Conservation (phyloP, 2,329 filamentous ascomycete species). For the Hirsutella thompsonii region DNA sequence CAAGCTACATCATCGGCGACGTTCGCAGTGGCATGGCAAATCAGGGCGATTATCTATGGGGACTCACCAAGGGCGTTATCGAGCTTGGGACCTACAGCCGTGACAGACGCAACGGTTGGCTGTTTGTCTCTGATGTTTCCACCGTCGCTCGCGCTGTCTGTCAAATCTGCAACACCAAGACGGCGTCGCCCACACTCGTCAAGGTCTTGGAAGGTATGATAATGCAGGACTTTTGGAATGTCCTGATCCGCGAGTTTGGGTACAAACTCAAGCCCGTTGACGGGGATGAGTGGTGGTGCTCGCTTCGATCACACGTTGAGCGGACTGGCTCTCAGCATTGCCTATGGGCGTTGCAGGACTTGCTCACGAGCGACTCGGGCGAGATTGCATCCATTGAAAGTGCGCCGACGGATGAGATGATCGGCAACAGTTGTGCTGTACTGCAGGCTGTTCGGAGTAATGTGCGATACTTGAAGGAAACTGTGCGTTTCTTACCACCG, state of each 20-base stretch:
- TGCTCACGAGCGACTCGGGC: neutral
- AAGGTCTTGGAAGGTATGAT: slow-evolving; percentile 1
- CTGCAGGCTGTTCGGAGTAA: neutral
- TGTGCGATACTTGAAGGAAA: neutral
- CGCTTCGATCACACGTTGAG: neutral
- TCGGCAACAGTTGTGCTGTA: neutral
- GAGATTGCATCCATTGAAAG: neutral
- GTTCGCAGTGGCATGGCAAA: slow-evolving; percentile 1
- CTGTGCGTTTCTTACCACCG: neutral
- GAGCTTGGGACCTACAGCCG: slow-evolving; percentile 1
- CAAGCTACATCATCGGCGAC: slow-evolving; percentile 3
- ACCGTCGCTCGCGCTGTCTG: neutral
- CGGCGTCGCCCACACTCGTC: neutral
- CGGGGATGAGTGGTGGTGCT: neutral
- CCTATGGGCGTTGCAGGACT: slow-evolving; percentile 1
- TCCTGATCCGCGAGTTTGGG: neutral
- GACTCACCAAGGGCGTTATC: neutral
- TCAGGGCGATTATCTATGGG: slow-evolving; percentile 1
- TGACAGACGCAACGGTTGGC: neutral
- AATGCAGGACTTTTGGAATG: neutral
- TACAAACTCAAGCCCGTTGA: neutral
- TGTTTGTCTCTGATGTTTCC: slow-evolving; percentile 1
- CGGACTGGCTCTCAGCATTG: neutral
- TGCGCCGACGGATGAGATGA: neutral
- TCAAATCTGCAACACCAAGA: neutral